Conservation (phyloP, 495 filamentous ascomycete genomes). For the Aspergillus bridgeri region DNA sequence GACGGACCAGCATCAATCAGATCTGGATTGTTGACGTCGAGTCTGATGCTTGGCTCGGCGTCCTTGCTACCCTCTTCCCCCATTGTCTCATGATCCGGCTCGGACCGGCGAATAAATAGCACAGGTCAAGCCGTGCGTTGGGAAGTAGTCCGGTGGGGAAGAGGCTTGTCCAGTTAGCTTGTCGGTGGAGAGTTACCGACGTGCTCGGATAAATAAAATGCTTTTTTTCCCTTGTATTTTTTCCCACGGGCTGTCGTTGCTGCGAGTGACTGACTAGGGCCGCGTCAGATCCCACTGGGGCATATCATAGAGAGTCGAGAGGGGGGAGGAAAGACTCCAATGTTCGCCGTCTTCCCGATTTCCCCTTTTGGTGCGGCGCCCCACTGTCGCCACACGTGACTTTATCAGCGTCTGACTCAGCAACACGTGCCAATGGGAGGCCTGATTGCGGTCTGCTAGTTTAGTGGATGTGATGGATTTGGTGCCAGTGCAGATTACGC, state of each 20-base stretch:
- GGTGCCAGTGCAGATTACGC: not conserved
- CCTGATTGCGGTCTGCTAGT: not conserved
- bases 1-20: constrained; percentile 1
- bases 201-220: not conserved
- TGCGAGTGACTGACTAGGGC: constrained; percentile 1
- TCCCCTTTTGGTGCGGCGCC: constrained; percentile 20
- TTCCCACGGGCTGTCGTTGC: not conserved
- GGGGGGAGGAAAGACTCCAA: constrained; percentile 12
- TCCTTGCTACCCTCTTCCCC: constrained; percentile 18
- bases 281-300: constrained; percentile 2
- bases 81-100: constrained; percentile 25
- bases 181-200: constrained; percentile 12
- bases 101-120: constrained; percentile 5
- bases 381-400: constrained; percentile 21
- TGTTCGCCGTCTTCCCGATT: constrained; percentile 24
- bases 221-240: not conserved
- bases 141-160: constrained; percentile 11
- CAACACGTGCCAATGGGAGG: not conserved
- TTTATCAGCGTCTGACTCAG: constrained; percentile 14
- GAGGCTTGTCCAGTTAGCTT: constrained; percentile 1
- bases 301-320: constrained; percentile 8
- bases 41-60: constrained; percentile 4
- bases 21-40: constrained; percentile 6
- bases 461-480: not conserved
- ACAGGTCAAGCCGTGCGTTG: constrained; percentile 8